Base-by-base conservation (phyloP, 139 green algal species). In the Ettlia oleoabundans region DNA sequence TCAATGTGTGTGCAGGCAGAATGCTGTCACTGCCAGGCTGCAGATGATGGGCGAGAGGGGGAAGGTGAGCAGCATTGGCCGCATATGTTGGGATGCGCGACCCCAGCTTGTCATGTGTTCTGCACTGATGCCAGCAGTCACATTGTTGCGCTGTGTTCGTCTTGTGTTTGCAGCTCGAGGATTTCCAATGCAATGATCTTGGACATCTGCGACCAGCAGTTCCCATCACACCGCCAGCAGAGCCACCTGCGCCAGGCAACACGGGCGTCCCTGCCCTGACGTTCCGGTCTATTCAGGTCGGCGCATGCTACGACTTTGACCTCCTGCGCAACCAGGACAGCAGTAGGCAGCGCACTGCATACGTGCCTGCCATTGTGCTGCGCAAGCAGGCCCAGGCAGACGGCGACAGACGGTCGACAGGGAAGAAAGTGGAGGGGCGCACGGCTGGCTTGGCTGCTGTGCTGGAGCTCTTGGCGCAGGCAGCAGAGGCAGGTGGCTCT, bases 301-400 rank as follows among this genome's bases (percentile, higher is more conserved):
- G 73, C 9, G 26, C 21, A 51, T 40, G 35, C 33, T 55, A 69
- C n/a, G 73, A 80, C 0, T 41, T 52, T 8, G 32, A 77, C 70
- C 24, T 51, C 24, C 24, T 68, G 53, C 19, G 35, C 2, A 3
- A 4, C 28, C 30, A n/a, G 18, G 53, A 67, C 35, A n/a, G 22
- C 73, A 69, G 47, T 22, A 38, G 52, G 35, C 73, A 80, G 37
- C 37, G 52, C 33, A 37, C 73, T 4, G 35, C 33, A 2, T 80
- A 68, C 26, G 73, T 80, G 35, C 73, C 73, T 6, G 73, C 73
- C 26, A 28, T 80, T 15, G 35, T 80, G 38, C 19, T 80, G 53
- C 7, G 7, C 8, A 77, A 64, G 43, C 30, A 63, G 70, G n/a
- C 42, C 10, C 13, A 15, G 33, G 9, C 21, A 24, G 42, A 13